phyloP scores from a whole-genome alignment of 306 rosid genomes.

The Medicago arabica region DNA sequence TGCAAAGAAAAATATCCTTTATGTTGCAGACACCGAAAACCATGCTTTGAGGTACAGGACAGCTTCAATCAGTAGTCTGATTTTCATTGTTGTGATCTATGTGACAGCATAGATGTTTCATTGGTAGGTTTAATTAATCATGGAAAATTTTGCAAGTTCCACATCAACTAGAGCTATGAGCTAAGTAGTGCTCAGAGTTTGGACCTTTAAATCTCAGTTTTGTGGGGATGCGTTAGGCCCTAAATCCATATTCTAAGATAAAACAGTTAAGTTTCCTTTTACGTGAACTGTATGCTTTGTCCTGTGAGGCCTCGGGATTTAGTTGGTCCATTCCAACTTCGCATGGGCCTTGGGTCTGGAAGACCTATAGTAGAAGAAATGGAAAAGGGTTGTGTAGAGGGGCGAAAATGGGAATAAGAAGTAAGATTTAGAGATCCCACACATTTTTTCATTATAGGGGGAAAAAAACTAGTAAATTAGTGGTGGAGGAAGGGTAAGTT shows the following conservation, averaged over 20 bases:
- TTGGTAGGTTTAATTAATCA: constrained; percentile 29
- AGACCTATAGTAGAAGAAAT: constrained; percentile 1
- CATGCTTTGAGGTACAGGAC: constrained; percentile 87
- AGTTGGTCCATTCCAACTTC: background rate
- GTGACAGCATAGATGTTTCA: constrained; percentile 26
- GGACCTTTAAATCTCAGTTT: background rate
- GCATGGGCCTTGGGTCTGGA: constrained; percentile 8
- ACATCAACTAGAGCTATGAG: constrained; percentile 4
- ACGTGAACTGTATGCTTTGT: constrained; percentile 9
- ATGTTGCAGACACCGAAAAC: constrained; percentile 95
- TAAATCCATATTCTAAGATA: background rate
- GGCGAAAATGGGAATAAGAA: background rate
- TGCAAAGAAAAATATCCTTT: constrained; percentile 82
- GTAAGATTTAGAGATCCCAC: background rate
- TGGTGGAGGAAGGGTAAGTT: background rate
- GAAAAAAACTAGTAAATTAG: background rate
- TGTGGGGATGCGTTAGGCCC: background rate
- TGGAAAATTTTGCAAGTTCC: background rate
- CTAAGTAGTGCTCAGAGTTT: background rate
- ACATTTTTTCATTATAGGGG: background rate
- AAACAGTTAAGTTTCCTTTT: constrained; percentile 11
- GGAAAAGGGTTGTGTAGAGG: background rate
- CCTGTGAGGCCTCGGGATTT: constrained; percentile 4
- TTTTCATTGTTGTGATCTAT: constrained; percentile 25
- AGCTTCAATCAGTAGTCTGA: constrained; percentile 31